These are phyloP conservation scores for Zygosaccharomyces pseudobailii DNA, from an alignment of 1,139 yeast species.

Conservation along the genomic window DNA sequence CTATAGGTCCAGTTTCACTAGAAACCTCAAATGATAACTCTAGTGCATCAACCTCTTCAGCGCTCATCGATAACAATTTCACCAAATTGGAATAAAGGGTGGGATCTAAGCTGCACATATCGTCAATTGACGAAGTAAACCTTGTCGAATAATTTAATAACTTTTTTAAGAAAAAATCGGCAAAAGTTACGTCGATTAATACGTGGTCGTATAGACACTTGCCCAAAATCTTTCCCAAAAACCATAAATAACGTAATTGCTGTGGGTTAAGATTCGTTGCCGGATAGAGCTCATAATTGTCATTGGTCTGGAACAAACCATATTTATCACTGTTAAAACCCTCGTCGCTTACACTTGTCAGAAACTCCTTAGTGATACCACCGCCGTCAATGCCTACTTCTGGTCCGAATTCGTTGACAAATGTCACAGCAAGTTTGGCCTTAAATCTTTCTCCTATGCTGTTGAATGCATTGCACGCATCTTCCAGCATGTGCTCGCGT, in stretches of 20 bases:
- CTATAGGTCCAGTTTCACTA: conserved; percentile 38
- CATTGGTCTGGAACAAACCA: conserved; percentile 50
- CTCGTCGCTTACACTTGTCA: conserved; percentile 66
- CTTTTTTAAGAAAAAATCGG: conserved; percentile 79
- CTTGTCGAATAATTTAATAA: conserved; percentile 39
- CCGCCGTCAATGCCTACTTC: conserved; percentile 95
- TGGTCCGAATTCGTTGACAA: conserved; percentile 67
- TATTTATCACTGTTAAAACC: conserved; percentile 49
- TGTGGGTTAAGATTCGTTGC: conserved; percentile 19
- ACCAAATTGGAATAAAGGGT: conserved; percentile 63
- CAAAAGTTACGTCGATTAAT: conserved; percentile 76
- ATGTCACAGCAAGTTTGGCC: conserved; percentile 55
- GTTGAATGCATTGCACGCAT: conserved; percentile 61
- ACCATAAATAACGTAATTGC: conserved; percentile 46
- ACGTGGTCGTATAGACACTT: conserved; percentile 86
- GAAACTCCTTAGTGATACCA: conserved; percentile 87
- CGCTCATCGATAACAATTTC: conserved; percentile 54
- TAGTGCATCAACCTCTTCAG: conserved; percentile 52
- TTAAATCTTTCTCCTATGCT: conserved; percentile 51
- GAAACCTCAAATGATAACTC: conserved; percentile 62
- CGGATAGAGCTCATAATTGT: conserved; percentile 67
- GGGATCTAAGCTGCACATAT: conserved; percentile 64
- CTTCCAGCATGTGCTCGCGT: conserved; percentile 65
- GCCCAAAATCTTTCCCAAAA: conserved; percentile 79
- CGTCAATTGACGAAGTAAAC: conserved; percentile 58